Evolutionary conservation across 2,329 filamentous ascomycete species (phyloP).

Genomic region (Xylariomycetidae sp.): DNA sequence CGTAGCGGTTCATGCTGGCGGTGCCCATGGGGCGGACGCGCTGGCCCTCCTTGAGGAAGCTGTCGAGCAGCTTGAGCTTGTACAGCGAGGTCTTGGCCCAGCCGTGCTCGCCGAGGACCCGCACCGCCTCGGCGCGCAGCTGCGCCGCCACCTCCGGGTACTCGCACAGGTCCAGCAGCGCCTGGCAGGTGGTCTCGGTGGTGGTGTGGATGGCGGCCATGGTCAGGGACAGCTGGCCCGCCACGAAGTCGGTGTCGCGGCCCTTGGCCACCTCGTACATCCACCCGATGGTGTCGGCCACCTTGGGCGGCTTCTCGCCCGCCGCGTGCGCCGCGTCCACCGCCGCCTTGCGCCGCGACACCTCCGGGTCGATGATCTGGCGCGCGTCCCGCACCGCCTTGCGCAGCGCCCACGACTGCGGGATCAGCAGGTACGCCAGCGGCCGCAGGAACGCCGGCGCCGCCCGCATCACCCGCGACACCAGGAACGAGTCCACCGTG

Average conservation of each 20-base stretch:
- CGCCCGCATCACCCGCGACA: constrained; percentile 30
- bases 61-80: constrained; percentile 33
- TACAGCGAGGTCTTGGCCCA: constrained; percentile 28
- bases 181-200: constrained; percentile 28
- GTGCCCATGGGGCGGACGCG: constrained; percentile 22
- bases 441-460: constrained; percentile 34
- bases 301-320: constrained; percentile 25
- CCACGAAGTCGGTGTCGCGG: constrained; percentile 24
- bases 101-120: constrained; percentile 23
- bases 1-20: constrained; percentile 27
- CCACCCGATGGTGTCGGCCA: constrained; percentile 37
- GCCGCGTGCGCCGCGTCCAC: constrained; percentile 20
- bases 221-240: constrained; percentile 30
- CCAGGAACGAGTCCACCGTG: constrained; percentile 32
- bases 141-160: constrained; percentile 37
- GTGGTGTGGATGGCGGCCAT: constrained; percentile 38
- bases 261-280: constrained; percentile 32
- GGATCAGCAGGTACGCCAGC: constrained; percentile 38
- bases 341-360: constrained; percentile 21
- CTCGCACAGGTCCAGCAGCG: constrained; percentile 38
- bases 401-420: constrained; percentile 32
- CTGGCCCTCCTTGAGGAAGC: constrained; percentile 35
- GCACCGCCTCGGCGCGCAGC: constrained; percentile 38
- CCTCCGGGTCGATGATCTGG: constrained; percentile 28
- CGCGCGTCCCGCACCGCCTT: constrained; percentile 30